These are phyloP conservation scores for Juglanconis sp. DNA, from an alignment of 2,329 filamentous ascomycete species.

Conservation along the genomic window DNA sequence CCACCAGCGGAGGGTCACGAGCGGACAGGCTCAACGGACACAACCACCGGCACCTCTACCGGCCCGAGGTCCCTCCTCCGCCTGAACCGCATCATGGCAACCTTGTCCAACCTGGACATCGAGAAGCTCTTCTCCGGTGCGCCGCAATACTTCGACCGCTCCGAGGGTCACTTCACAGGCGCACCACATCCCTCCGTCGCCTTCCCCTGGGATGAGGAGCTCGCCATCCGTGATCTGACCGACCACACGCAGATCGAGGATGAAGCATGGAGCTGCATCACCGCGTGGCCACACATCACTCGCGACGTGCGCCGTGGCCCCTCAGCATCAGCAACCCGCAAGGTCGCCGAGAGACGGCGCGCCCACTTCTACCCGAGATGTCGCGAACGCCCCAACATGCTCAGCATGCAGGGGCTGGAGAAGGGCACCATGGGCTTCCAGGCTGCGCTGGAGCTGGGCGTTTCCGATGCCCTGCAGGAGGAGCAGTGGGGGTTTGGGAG, in stretches of 20 bases:
- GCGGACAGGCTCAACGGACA: conserved; percentile 28
- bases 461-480: conserved; percentile 62
- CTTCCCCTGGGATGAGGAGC: conserved; percentile 64
- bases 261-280: conserved; percentile 60
- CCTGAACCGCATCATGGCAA: conserved; percentile 57
- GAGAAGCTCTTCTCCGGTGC: conserved; percentile 74
- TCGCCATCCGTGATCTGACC: conserved; percentile 59
- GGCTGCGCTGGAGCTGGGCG: conserved; percentile 63
- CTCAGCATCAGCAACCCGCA: conserved; percentile 36
- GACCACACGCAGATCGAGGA: conserved; percentile 64
- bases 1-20: conserved; percentile 41
- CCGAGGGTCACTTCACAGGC: conserved; percentile 56
- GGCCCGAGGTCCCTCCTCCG: conserved; percentile 33
- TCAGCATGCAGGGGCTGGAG: conserved; percentile 69
- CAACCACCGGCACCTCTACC: not conserved
- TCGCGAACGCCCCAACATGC: conserved; percentile 65
- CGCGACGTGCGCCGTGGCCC: conserved; percentile 45
- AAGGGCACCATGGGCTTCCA: conserved; percentile 68
- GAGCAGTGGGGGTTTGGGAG: conserved; percentile 59
- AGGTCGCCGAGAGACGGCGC: conserved; percentile 42
- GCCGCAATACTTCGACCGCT: conserved; percentile 65
- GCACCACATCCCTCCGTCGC: conserved; percentile 61
- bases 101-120: conserved; percentile 56
- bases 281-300: conserved; percentile 61
- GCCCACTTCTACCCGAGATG: conserved; percentile 59